Conservation (phyloP, 345 rosid genomes). For the Arabidopsis suecica region DNA sequence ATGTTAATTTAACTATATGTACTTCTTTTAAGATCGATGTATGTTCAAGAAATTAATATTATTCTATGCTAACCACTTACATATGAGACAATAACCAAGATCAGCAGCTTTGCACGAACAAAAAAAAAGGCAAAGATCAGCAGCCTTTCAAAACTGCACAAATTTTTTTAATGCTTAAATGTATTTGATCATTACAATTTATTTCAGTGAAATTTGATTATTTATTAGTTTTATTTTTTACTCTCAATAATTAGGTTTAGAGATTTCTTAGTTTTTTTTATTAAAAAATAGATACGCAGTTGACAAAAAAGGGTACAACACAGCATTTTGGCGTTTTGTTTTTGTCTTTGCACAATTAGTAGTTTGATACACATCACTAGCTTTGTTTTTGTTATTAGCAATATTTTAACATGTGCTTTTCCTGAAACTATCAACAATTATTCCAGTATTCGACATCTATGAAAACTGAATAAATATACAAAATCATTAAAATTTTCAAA, state of each 20-base stretch:
- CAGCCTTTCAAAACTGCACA: slow-evolving; percentile 21
- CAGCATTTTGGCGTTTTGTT: slow-evolving; percentile 47
- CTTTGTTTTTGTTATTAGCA: slow-evolving; percentile 22
- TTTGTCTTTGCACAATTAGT: slow-evolving; percentile 35
- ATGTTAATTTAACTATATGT: not conserved
- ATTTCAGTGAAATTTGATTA: not conserved
- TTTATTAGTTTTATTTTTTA: not conserved
- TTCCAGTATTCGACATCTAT: slow-evolving; percentile 2
- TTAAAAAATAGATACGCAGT: slow-evolving; percentile 34
- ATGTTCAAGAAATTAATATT: not conserved
- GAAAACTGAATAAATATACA: slow-evolving; percentile 8
- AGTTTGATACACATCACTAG: slow-evolving; percentile 27
- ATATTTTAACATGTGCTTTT: slow-evolving; percentile 37
- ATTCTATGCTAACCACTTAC: slow-evolving; percentile 1
- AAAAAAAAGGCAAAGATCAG: not conserved
- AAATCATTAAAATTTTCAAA: not conserved
- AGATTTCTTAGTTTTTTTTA: not conserved
- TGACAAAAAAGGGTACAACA: slow-evolving; percentile 43
- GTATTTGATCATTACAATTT: slow-evolving; percentile 18
- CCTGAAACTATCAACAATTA: slow-evolving; percentile 21
- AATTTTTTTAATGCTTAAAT: not conserved
- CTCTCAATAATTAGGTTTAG: not conserved
- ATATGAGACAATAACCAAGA: slow-evolving; percentile 16
- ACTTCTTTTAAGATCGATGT: not conserved
- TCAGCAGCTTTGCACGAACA: slow-evolving; percentile 5